Percentiles rank a stretch among this genome's conserved stretches.
phyloP scores from a whole-genome alignment of 257 asterid genomes.

The Eustoma russellianum region DNA sequence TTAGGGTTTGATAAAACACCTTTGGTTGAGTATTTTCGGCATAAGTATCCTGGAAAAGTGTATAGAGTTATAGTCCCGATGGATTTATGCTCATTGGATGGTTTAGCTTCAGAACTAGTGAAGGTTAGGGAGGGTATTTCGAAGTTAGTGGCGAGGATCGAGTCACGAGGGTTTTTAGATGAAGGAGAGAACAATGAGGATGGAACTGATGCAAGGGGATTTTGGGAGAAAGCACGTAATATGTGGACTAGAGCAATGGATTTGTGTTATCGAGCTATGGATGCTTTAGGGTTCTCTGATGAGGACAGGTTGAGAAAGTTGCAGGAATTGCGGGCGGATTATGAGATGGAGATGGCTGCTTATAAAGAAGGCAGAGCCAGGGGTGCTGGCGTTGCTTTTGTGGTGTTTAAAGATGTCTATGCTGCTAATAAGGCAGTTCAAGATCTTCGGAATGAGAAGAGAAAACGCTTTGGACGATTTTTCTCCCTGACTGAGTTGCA shows the following conservation, averaged over 20 bases:
- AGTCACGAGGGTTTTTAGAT: conserved; percentile 43
- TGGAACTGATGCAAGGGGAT: conserved; percentile 26
- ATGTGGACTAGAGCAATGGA: conserved; percentile 56
- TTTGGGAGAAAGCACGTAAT: conserved; percentile 26
- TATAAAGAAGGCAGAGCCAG: conserved; percentile 93
- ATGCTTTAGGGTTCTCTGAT: conserved; percentile 72
- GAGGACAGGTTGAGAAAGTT: conserved; percentile 85
- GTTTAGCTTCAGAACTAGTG: conserved; percentile 83
- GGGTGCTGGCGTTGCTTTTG: conserved; percentile 97
- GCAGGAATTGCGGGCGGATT: conserved; percentile 90
- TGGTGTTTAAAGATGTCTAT: conserved; percentile 90
- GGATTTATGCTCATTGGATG: conserved; percentile 97
- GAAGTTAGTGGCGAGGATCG: conserved; percentile 61
- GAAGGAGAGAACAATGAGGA: conserved; percentile 39
- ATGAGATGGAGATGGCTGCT: conserved; percentile 98
- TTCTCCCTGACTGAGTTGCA: conserved; percentile 82
- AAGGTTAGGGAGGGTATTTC: conserved; percentile 69
- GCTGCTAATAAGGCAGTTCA: conserved; percentile 87
- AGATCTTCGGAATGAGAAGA: conserved; percentile 78
- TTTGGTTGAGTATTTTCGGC: conserved; percentile 71
- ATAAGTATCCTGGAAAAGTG: conserved; percentile 80
- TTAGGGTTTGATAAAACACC: conserved; percentile 74
- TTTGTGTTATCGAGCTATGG: conserved; percentile 45
- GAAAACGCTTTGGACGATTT: conserved; percentile 75
- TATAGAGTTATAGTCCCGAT: conserved; percentile 76